Percentiles rank a stretch among this genome's conserved stretches.
Evolutionary conservation across 164 flowering plant species (phyloP).

Genomic region (Stephania cephalantha): DNA sequence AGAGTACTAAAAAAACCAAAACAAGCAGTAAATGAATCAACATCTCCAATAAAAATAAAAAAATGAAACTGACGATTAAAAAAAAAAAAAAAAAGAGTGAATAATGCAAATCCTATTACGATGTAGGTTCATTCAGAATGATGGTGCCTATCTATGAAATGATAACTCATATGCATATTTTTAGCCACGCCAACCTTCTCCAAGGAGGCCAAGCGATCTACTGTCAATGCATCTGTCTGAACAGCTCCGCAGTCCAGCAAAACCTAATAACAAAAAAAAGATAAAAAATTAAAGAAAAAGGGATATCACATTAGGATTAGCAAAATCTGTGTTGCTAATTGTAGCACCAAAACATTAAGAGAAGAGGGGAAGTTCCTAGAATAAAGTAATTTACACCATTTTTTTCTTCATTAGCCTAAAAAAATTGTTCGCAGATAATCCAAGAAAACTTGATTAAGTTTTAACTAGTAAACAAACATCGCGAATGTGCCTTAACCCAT

Average conservation of each 20-base stretch:
- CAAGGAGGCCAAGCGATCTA: constrained; percentile 94
- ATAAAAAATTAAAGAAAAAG: neutral
- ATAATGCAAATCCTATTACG: neutral
- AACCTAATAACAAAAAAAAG: constrained; percentile 34
- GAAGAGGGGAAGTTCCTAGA: neutral
- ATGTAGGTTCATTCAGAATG: neutral
- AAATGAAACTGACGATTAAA: neutral
- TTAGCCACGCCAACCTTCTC: constrained; percentile 50
- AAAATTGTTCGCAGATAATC: neutral
- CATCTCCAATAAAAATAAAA: neutral
- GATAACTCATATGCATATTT: neutral
- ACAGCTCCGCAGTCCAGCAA: constrained; percentile 96
- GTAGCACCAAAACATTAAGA: neutral
- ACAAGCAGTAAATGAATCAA: neutral
- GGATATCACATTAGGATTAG: neutral
- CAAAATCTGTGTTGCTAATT: neutral
- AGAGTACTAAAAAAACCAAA: constrained; percentile 41
- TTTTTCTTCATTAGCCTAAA: neutral
- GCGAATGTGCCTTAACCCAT: neutral
- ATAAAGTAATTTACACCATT: neutral
- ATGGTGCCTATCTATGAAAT: neutral
- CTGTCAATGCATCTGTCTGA: constrained; percentile 97
- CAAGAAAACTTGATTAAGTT: neutral
- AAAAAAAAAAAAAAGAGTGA: neutral
- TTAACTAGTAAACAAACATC: neutral